Evolutionary conservation across 2,329 filamentous ascomycete genomes (phyloP).

Genomic region (Pseudogymnoascus sp.): DNA sequence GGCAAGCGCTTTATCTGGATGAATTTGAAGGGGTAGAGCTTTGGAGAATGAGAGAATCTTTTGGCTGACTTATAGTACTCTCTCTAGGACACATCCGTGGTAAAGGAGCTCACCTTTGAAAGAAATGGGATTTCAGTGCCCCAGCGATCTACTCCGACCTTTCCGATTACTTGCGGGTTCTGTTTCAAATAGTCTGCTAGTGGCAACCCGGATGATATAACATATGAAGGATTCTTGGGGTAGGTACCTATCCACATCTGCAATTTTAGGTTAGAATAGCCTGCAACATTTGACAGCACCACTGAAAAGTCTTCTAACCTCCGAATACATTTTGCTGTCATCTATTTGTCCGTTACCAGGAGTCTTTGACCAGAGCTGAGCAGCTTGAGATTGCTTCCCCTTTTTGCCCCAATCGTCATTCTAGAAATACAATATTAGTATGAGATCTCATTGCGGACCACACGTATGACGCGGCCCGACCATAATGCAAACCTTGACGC

Average conservation of each 20-base stretch:
- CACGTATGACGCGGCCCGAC: too few species aligned
- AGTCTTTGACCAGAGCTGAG: conserved; percentile 54
- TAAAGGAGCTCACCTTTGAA: conserved; percentile 43
- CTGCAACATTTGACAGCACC: too few species aligned
- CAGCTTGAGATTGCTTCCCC: conserved; percentile 57
- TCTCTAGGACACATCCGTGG: not conserved
- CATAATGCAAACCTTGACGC: conserved; percentile 31
- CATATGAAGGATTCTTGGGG: conserved; percentile 56
- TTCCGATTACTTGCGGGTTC: conserved; percentile 55
- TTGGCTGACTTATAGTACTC: too few species aligned
- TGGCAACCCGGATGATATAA: conserved; percentile 52
- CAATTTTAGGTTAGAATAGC: too few species aligned
- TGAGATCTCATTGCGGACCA: too few species aligned
- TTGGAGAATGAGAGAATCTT: too few species aligned
- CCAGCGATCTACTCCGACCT: conserved; percentile 51
- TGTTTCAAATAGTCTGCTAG: conserved; percentile 55
- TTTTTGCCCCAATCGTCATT: conserved; percentile 53
- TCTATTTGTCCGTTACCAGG: conserved; percentile 55
- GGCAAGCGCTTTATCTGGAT: too few species aligned
- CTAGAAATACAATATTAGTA: too few species aligned
- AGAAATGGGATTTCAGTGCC: conserved; percentile 61
- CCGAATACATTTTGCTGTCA: conserved; percentile 53
- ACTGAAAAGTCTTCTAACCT: conserved; percentile 21
- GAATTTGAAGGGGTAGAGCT: too few species aligned
- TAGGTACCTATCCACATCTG: conserved; percentile 71